Evolutionary conservation across 345 rosid species (phyloP).

Genomic region (Eucalyptus lansdowneana): DNA sequence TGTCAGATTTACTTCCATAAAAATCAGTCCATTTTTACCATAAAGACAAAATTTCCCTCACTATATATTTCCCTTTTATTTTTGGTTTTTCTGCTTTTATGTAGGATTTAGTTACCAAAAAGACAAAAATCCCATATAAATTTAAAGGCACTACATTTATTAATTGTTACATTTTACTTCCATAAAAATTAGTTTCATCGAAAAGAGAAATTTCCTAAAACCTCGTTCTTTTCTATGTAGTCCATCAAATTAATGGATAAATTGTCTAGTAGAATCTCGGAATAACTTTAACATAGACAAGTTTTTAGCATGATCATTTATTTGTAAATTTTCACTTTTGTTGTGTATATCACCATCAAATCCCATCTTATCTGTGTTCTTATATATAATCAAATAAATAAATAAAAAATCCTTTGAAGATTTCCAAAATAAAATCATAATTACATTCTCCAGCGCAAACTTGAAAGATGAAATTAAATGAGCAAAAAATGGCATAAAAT

Average conservation of each 20-base stretch:
- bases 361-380: neutral
- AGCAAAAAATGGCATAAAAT: neutral
- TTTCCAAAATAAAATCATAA: too few relatives aligned
- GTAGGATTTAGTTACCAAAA: neutral
- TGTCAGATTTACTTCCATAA: too few relatives aligned
- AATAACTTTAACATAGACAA: neutral
- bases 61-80: too few relatives aligned
- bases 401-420: too few relatives aligned
- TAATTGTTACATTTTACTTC: neutral
- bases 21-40: too few relatives aligned
- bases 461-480: neutral
- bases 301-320: neutral
- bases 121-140: too few relatives aligned
- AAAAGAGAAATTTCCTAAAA: neutral
- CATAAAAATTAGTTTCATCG: neutral
- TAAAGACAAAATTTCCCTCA: too few relatives aligned
- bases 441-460: neutral
- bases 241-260: neutral
- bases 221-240: neutral
- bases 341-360: neutral
- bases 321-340: neutral
- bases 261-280: neutral
- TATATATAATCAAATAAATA: too few relatives aligned
- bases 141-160: too few relatives aligned
- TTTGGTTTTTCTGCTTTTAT: neutral